Evolutionary conservation across 148 eudicot genomes (phyloP), one percentile per base, ranked within the genome.

Genomic region (Fagopyrum esculentum): DNA sequence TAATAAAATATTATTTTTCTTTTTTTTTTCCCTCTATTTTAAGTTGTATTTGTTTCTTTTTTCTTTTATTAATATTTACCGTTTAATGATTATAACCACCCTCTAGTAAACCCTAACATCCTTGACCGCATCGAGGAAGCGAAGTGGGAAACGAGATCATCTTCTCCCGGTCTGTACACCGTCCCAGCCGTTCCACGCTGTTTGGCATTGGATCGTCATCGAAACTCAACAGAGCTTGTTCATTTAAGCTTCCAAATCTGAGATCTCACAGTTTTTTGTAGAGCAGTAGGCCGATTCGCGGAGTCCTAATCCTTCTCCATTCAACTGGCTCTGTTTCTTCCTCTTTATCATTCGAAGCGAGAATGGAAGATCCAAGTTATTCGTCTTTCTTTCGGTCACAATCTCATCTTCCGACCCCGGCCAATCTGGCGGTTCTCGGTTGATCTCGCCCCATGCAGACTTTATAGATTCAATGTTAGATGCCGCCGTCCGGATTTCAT

Each of bases 211-310:
- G 10, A 5, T 4, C 73, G 50, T 40, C 73, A 17, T 69, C 73
- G 50, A 29, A 61, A 8, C 68, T 69, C 73, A 46, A 19, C 22
- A 43, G 35, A 71, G 52, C 55, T 49, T 40, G 73, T 54, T 45
- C 55, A 2, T 44, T 22, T 48, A 17, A 69, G 50, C n/a, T 46
- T 40, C 50, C 73, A 48, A 45, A 22, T 52, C 73, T 54, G 73
- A 19, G 35, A 49, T 46, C 47, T 22, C 54, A 13, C 73, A 26
- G 51, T 54, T 80, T 92, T 22, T 84, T 71, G 46, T 9, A 4
- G 73, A 71, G 43, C 54, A 71, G n/a, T 71, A 71, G 1, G 73
- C 55, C 35, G 73, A 46, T 45, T 71, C 73, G 9, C 51, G 16
- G 55, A 71, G 17, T 17, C 73, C 73, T 9, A 7, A 6, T 16